Conservation (phyloP, 1,284 basidiomycete genomes). For the Rhodotorula glutinis region DNA sequence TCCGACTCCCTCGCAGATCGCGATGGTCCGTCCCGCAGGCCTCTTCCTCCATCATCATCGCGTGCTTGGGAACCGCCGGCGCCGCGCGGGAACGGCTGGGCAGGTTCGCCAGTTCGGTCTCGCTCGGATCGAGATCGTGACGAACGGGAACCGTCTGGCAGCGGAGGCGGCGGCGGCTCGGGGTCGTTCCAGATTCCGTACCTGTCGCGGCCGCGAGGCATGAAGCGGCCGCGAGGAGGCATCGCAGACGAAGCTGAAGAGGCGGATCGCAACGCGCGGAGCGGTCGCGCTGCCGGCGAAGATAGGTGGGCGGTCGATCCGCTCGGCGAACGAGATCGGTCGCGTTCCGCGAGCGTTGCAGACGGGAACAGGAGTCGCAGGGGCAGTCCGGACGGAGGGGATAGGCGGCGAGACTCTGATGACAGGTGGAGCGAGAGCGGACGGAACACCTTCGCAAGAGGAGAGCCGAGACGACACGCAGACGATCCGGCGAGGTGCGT, state of each 20-base stretch:
- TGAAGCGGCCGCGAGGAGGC: slow-evolving; percentile 13
- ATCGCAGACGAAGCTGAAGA: not conserved
- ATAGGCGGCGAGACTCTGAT: too few species aligned
- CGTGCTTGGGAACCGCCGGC: not conserved
- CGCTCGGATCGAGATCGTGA: not conserved
- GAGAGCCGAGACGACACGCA: too few species aligned
- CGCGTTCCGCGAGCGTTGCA: too few species aligned
- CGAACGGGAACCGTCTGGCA: not conserved
- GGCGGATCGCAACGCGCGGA: not conserved
- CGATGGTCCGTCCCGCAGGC: not conserved
- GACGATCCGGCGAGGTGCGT: too few species aligned
- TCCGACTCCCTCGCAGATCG: not conserved
- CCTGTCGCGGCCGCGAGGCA: slow-evolving; percentile 1
- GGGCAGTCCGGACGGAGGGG: too few species aligned
- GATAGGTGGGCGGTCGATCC: not conserved
- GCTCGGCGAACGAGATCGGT: too few species aligned
- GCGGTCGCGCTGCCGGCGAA: not conserved
- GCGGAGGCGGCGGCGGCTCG: not conserved
- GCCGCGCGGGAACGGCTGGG: slow-evolving; percentile 1
- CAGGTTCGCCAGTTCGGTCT: not conserved
- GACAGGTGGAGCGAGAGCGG: too few species aligned
- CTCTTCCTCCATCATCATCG: not conserved
- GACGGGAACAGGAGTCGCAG: too few species aligned
- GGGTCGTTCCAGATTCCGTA: slow-evolving; percentile 22
- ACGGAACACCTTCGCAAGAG: too few species aligned